Conservation (phyloP, 2,329 filamentous ascomycete genomes). For the Zymoseptoria passerinii region DNA sequence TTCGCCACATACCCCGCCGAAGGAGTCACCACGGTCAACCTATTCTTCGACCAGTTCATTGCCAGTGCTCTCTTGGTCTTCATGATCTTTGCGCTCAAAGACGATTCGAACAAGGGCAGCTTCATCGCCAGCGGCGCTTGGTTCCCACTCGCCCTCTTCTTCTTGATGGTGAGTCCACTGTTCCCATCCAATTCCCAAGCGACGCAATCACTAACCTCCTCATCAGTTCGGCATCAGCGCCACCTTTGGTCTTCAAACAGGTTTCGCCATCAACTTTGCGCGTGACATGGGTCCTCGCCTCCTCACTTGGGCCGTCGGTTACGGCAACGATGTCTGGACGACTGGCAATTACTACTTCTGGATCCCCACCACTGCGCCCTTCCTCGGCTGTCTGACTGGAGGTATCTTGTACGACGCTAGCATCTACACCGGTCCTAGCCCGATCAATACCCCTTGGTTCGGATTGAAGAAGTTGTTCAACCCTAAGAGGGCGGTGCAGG, state of each 20-base stretch:
- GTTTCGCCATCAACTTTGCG: conserved; percentile 60
- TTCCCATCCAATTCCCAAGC: neutral
- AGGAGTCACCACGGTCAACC: conserved; percentile 40
- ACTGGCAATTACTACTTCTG: conserved; percentile 60
- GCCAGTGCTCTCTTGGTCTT: conserved; percentile 60
- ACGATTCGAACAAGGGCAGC: conserved; percentile 37
- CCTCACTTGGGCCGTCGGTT: conserved; percentile 58
- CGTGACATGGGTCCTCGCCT: conserved; percentile 63
- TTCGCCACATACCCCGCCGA: conserved; percentile 63
- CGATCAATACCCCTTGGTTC: conserved; percentile 53
- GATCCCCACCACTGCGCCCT: conserved; percentile 59
- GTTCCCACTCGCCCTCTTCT: conserved; percentile 54
- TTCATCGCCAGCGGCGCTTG: conserved; percentile 33
- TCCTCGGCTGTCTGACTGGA: conserved; percentile 54
- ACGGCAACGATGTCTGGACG: conserved; percentile 55
- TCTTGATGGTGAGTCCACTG: conserved; percentile 41
- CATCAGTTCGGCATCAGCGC: conserved; percentile 53
- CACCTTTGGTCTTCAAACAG: conserved; percentile 62
- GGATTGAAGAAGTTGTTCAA: conserved; percentile 21
- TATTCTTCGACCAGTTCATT: conserved; percentile 64
- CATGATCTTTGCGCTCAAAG: conserved; percentile 59
- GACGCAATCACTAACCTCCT: conserved; percentile 1
- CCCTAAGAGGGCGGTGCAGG: conserved; percentile 17
- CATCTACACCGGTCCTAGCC: conserved; percentile 53
- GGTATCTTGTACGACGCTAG: conserved; percentile 61